A percentile compares a stretch with the other conserved stretches of the same genome.
These are phyloP conservation scores for Syzygium grande DNA, from an alignment of 345 rosid species.

Conservation along the genomic window DNA sequence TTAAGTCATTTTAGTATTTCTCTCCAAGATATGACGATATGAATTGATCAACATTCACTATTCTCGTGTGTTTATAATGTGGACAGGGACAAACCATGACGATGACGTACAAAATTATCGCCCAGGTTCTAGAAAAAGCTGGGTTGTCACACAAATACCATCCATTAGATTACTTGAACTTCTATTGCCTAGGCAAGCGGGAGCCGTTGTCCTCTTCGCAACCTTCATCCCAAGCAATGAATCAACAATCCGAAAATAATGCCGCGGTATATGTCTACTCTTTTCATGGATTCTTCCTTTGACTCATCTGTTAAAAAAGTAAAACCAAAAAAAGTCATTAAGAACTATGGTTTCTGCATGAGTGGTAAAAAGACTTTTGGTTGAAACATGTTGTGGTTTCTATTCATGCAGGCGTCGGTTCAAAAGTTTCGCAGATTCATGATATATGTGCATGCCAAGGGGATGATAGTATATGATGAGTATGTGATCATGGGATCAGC, in stretches of 20 bases:
- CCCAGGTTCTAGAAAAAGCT: constrained; percentile 30
- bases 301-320: background rate
- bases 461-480: constrained; percentile 67
- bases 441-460: constrained; percentile 74
- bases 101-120: constrained; percentile 58
- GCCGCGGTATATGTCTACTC: constrained; percentile 17
- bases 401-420: constrained; percentile 24
- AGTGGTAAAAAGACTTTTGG: background rate
- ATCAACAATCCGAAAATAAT: constrained; percentile 18
- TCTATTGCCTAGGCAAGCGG: constrained; percentile 67
- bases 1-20: background rate
- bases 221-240: background rate
- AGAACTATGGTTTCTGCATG: background rate
- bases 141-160: constrained; percentile 31
- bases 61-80: background rate
- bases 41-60: background rate
- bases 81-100: constrained; percentile 57
- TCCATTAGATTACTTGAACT: constrained; percentile 56
- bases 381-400: background rate
- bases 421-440: constrained; percentile 44
- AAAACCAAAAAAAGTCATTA: background rate
- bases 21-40: background rate
- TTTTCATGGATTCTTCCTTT: background rate
- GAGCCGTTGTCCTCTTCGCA: constrained; percentile 10
- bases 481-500: constrained; percentile 57